Evolutionary conservation across 352 stramenopile species (phyloP), one percentile per base, ranked within the genome.

Genomic region (Globisporangium emineosum): DNA sequence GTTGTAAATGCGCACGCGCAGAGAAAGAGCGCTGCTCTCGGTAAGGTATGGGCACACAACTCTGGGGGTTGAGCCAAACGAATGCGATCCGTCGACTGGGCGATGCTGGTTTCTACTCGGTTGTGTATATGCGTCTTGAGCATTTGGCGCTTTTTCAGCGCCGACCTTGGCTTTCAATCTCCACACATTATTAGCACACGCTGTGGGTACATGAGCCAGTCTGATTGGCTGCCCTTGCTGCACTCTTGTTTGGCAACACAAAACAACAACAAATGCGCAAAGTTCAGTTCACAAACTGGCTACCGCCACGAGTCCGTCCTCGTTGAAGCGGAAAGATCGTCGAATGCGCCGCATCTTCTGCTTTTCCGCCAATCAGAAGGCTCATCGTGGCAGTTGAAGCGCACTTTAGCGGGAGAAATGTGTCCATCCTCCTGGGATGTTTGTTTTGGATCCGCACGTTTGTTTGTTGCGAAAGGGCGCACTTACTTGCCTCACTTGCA

Each of bases 321-420:
- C 10, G 19, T 65, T 65, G 60, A 65, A 65, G 60, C 60, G 13
- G 50, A 65, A 65, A 65, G 60, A 65, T 65, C 60, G 60, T 35
- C 19, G 60, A 65, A 65, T 55, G n/a, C 60, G n/a, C 29, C 32
- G 8, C n/a, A 8, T 47, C 17, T 43, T 45, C 0, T 19, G 17
- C 10, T 42, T 57, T 57, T 57, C n/a, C 6, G 2, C 60, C 60
- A 65, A 65, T 65, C 60, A 65, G 50, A 35, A 1, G 0, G 23
- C 19, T 25, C 19, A 37, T 17, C 29, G 60, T 60, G 50, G 60
- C 60, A 65, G 2, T 29, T 30, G 27, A 58, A 40, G 2, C 49
- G 49, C 12, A 64, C 47, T 64, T 64, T 25, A 52, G 19, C 49
- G 59, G 49, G 43, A 15, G 9, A n/a, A 32, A 33, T 58, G 52